Conservation (phyloP, 768 basidiomycete genomes). For the Xanthoconium purpureum region DNA sequence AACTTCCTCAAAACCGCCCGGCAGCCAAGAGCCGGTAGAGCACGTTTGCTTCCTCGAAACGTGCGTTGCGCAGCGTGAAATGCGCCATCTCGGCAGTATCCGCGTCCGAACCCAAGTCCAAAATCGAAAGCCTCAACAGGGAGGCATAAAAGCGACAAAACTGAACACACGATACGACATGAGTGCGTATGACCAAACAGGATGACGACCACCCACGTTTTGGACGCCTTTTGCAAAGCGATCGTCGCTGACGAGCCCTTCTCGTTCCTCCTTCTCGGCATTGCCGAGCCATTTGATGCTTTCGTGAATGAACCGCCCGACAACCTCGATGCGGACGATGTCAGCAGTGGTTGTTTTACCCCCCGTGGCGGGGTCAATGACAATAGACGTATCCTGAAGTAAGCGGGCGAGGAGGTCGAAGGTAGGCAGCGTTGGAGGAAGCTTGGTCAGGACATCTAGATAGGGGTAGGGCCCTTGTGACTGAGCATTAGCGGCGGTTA, state of each 20-base stretch:
- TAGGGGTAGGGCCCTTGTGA: slow-evolving; percentile 43
- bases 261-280: slow-evolving; percentile 66
- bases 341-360: slow-evolving; percentile 61
- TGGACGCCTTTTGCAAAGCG: slow-evolving; percentile 68
- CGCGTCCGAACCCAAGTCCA: slow-evolving; percentile 60
- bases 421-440: slow-evolving; percentile 70
- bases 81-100: slow-evolving; percentile 78
- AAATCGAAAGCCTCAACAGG: slow-evolving; percentile 61
- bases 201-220: slow-evolving; percentile 47
- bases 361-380: slow-evolving; percentile 39
- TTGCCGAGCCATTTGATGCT: slow-evolving; percentile 67
- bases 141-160: slow-evolving; percentile 76
- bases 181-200: slow-evolving; percentile 5
- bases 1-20: slow-evolving; percentile 28
- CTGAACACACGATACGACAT: slow-evolving; percentile 32
- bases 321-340: slow-evolving; percentile 58
- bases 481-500: slow-evolving; percentile 37
- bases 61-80: slow-evolving; percentile 67
- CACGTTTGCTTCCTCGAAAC: slow-evolving; percentile 73
- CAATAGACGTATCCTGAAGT: slow-evolving; percentile 55
- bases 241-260: slow-evolving; percentile 69
- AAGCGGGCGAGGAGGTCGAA: slow-evolving; percentile 73
- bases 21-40: slow-evolving; percentile 65
- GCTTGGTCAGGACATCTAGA: slow-evolving; percentile 58
- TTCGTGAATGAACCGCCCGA: slow-evolving; percentile 71